phyloP scores from a whole-genome alignment of 2,329 filamentous ascomycete genomes.

The Aspergillus caelatus region DNA sequence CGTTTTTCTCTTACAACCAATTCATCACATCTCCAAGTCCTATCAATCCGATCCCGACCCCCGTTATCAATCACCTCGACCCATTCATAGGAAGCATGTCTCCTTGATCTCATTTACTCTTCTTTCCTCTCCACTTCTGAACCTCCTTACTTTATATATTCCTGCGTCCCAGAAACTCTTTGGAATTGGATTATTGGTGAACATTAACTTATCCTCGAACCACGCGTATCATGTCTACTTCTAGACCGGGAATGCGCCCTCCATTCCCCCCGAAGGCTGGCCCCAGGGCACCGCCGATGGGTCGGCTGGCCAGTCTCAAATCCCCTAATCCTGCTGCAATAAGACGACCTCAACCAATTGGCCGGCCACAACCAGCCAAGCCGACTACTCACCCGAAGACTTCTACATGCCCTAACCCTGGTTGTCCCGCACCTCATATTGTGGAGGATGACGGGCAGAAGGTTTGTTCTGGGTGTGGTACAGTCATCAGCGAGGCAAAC shows the following conservation, averaged over 20 bases:
- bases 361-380: constrained; percentile 32
- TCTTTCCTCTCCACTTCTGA: neutral
- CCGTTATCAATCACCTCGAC: neutral
- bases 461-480: constrained; percentile 82
- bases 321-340: constrained; percentile 41
- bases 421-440: constrained; percentile 49
- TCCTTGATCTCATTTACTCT: neutral
- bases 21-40: neutral
- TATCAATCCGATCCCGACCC: neutral
- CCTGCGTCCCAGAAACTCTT: neutral
- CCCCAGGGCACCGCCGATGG: constrained; percentile 32
- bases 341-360: constrained; percentile 38
- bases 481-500: constrained; percentile 79
- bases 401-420: constrained; percentile 48
- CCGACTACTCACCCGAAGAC: constrained; percentile 43
- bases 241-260: constrained; percentile 38
- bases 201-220: neutral
- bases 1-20: neutral
- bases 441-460: constrained; percentile 51
- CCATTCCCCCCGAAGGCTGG: constrained; percentile 29
- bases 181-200: neutral
- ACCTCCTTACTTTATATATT: neutral
- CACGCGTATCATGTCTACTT: constrained; percentile 32
- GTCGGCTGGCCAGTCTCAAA: constrained; percentile 45
- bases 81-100: neutral